A percentile compares a stretch with the other conserved stretches of the same genome.
These are phyloP conservation scores for Annona squamosa DNA, from an alignment of 164 flowering plant species.

Conservation along the genomic window DNA sequence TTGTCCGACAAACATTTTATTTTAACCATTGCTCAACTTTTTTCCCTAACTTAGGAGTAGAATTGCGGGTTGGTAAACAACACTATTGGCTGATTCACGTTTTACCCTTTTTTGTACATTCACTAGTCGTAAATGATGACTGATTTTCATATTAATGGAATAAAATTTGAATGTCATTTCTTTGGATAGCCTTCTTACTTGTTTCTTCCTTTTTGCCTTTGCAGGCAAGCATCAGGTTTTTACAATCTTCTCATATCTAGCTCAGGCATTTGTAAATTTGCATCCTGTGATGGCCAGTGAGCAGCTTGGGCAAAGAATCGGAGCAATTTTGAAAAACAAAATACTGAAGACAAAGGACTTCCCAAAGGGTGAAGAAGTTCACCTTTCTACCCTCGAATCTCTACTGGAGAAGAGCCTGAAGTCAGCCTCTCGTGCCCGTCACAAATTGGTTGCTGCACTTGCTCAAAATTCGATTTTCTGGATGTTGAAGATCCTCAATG, in stretches of 20 bases:
- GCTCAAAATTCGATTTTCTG: slow-evolving; percentile 71
- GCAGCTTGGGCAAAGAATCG: slow-evolving; percentile 85
- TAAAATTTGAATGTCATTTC: neutral
- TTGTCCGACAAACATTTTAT: neutral
- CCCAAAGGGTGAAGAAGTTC: slow-evolving; percentile 53
- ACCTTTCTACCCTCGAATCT: slow-evolving; percentile 46
- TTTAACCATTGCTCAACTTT: neutral
- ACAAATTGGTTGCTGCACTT: slow-evolving; percentile 60
- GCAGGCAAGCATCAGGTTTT: slow-evolving; percentile 70
- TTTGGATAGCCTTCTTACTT: neutral
- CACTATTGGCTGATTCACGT: neutral
- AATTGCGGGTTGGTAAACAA: neutral
- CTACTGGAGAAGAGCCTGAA: slow-evolving; percentile 59
- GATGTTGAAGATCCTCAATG: slow-evolving; percentile 67
- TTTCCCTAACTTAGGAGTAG: neutral
- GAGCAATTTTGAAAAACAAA: slow-evolving; percentile 80
- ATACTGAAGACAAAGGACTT: slow-evolving; percentile 73
- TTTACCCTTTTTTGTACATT: neutral
- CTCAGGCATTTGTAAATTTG: slow-evolving; percentile 63
- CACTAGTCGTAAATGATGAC: neutral
- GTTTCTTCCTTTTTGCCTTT: neutral
- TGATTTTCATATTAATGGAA: neutral
- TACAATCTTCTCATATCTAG: slow-evolving; percentile 67
- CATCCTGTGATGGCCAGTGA: slow-evolving; percentile 57
- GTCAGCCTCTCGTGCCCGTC: slow-evolving; percentile 53